Evolutionary conservation across 1,284 basidiomycete species (phyloP).

Genomic region (Phlebopus sp.): DNA sequence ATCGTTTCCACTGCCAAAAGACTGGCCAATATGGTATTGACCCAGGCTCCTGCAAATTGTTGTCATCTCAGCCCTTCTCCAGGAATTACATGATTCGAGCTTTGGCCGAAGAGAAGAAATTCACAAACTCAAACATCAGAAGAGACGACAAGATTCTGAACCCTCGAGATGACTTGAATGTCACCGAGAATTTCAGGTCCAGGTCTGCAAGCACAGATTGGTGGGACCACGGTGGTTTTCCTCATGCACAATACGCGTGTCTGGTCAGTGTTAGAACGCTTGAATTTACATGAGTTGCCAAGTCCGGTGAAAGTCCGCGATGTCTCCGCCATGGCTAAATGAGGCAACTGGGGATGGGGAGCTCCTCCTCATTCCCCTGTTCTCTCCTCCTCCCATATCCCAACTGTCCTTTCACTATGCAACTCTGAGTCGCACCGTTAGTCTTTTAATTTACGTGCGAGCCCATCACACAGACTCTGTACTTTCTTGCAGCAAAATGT

Average conservation of each 20-base stretch:
- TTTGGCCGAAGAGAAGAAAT: conserved; percentile 90
- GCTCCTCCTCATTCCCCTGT: not conserved
- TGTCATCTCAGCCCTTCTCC: conserved; percentile 13
- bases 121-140: conserved; percentile 61
- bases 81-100: conserved; percentile 89
- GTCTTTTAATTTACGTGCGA: not conserved
- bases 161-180: conserved; percentile 4
- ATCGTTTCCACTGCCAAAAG: conserved; percentile 89
- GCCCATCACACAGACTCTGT: not conserved
- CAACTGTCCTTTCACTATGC: conserved; percentile 2
- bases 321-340: too few relatives aligned
- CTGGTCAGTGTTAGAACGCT: too few relatives aligned
- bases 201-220: not conserved
- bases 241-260: too few relatives aligned
- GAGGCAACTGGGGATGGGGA: too few relatives aligned
- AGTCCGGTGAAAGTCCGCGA: not conserved
- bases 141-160: conserved; percentile 32
- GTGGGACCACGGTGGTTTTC: too few relatives aligned
- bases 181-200: not conserved
- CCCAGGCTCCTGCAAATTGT: not conserved
- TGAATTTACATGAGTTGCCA: too few relatives aligned
- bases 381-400: not conserved
- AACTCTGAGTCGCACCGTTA: not conserved
- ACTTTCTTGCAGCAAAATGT: conserved; percentile 17
- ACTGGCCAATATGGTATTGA: conserved; percentile 85